These are phyloP conservation scores for slime mould (Dictyostelium discoideum) DNA, from an alignment of 78 protist genomes.

Conservation along the genomic window DNA sequence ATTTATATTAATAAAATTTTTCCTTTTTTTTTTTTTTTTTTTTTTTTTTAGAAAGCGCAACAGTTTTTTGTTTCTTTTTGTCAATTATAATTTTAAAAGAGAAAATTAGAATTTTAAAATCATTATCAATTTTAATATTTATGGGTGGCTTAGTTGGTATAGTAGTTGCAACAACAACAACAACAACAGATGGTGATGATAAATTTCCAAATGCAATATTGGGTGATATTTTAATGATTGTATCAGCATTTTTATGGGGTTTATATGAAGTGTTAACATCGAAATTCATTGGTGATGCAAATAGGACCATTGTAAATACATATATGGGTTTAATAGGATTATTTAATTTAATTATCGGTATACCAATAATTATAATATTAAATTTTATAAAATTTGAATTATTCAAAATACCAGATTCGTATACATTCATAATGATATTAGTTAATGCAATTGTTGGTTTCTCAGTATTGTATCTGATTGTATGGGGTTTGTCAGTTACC, in stretches of 20 bases:
- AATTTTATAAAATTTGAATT: slow-evolving; percentile 11
- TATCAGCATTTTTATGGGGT: slow-evolving; percentile 45
- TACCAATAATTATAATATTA: slow-evolving; percentile 19
- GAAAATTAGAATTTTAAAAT: slow-evolving; percentile 16
- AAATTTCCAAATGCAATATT: slow-evolving; percentile 27
- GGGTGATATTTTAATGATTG: slow-evolving; percentile 58
- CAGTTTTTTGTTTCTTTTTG: slow-evolving; percentile 33
- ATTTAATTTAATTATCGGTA: not conserved
- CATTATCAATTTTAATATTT: slow-evolving; percentile 1
- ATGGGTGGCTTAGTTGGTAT: slow-evolving; percentile 62
- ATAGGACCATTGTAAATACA: slow-evolving; percentile 51
- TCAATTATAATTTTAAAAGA: slow-evolving; percentile 61
- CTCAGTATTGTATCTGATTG: not conserved
- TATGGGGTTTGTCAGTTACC: slow-evolving; percentile 46
- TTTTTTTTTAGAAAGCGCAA: not conserved
- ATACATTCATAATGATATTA: not conserved
- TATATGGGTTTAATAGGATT: slow-evolving; percentile 27
- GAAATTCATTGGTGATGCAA: slow-evolving; percentile 31
- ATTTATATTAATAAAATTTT: too few relatives aligned
- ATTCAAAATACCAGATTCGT: slow-evolving; percentile 1
- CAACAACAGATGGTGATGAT: too few relatives aligned
- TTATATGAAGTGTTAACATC: slow-evolving; percentile 58
- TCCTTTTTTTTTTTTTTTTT: too few relatives aligned
- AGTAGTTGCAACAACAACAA: slow-evolving; percentile 1
- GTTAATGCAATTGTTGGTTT: not conserved